A percentile compares a stretch with the other conserved stretches of the same genome.
These are phyloP conservation scores for Mycena galopus DNA, from an alignment of 768 basidiomycete species.

Conservation along the genomic window DNA sequence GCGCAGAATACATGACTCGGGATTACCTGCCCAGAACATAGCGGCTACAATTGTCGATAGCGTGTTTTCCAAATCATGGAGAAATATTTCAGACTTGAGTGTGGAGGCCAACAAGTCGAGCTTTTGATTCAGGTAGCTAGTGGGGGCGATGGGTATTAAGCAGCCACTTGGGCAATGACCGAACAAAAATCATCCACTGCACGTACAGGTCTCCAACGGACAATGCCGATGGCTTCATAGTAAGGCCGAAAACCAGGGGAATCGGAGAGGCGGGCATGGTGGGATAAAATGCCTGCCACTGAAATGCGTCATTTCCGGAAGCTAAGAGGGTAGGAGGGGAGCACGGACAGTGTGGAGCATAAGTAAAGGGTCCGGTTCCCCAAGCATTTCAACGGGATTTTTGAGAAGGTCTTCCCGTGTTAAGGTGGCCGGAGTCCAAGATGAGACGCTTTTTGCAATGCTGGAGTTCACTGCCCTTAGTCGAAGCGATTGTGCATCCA, in stretches of 20 bases:
- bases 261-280: not conserved
- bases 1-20: not conserved
- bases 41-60: not conserved
- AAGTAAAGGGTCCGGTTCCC: not conserved
- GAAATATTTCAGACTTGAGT: not conserved
- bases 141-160: not conserved
- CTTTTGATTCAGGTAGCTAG: constrained; percentile 1
- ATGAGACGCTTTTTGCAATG: not conserved
- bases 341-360: not conserved
- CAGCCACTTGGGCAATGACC: not conserved
- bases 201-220: not conserved
- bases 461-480: not conserved
- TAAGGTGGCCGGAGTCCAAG: not conserved
- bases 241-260: not conserved
- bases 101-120: not conserved
- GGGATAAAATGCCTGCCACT: not conserved
- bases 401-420: not conserved
- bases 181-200: not conserved
- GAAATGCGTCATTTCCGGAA: not conserved
- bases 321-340: not conserved
- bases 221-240: not conserved
- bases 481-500: constrained; percentile 6
- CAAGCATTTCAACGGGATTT: not conserved
- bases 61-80: constrained; percentile 1
- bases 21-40: not conserved